These are phyloP conservation scores for Camelina laxa DNA, from an alignment of 345 rosid genomes.

Conservation along the genomic window DNA sequence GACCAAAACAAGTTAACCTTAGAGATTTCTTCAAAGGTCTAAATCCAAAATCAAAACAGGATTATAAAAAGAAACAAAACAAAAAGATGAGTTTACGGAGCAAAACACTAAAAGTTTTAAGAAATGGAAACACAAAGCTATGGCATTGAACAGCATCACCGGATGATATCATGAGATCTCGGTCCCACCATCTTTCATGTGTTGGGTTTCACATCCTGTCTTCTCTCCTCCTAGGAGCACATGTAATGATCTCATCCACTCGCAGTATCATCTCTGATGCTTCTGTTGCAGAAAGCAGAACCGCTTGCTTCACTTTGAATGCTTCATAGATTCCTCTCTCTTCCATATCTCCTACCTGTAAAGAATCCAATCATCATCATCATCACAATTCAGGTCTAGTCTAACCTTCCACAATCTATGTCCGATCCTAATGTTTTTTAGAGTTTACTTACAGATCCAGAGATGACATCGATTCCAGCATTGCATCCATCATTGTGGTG, in stretches of 20 bases:
- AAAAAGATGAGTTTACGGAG: not conserved
- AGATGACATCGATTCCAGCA: conserved; percentile 87
- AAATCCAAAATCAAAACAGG: conserved; percentile 18
- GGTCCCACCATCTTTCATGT: conserved; percentile 27
- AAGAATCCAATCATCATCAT: not conserved
- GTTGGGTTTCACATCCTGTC: conserved; percentile 60
- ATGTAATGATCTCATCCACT: conserved; percentile 80
- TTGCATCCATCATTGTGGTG: conserved; percentile 81
- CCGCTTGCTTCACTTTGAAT: conserved; percentile 96
- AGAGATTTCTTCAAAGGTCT: conserved; percentile 17
- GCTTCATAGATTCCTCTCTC: conserved; percentile 87
- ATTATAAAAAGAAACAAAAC: not conserved
- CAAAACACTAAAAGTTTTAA: conserved; percentile 8
- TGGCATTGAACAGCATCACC: conserved; percentile 4
- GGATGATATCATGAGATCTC: conserved; percentile 1
- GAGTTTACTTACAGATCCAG: conserved; percentile 81
- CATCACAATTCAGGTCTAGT: conserved; percentile 18
- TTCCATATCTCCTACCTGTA: conserved; percentile 89
- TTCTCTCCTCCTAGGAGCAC: conserved; percentile 83
- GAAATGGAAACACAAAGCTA: conserved; percentile 14
- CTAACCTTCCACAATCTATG: not conserved
- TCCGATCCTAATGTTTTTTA: not conserved
- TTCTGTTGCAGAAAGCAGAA: conserved; percentile 93
- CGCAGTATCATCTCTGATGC: conserved; percentile 92
- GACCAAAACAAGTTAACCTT: not conserved